These are phyloP conservation scores for Plasmodium inui DNA, from an alignment of 169 alveolate genomes.

Conservation along the genomic window DNA sequence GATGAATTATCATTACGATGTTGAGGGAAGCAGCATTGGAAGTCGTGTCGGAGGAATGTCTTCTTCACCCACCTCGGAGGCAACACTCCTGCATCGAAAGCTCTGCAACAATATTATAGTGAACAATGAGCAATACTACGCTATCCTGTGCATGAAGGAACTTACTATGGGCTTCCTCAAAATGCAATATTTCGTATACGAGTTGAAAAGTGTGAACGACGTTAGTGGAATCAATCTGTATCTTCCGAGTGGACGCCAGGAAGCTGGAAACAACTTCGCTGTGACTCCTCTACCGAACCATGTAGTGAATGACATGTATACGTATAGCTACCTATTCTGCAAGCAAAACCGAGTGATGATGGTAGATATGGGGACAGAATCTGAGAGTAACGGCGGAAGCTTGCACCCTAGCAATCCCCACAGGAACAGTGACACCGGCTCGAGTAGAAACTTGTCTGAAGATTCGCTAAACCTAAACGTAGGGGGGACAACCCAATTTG, in stretches of 20 bases:
- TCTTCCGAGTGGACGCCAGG: neutral
- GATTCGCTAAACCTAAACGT: neutral
- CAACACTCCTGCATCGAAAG: neutral
- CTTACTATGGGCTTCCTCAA: slow-evolving; percentile 16
- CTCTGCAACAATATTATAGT: neutral
- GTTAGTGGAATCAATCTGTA: neutral
- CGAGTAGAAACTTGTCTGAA: neutral
- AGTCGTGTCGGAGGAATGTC: neutral
- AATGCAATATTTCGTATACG: slow-evolving; percentile 49
- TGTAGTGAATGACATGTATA: slow-evolving; percentile 12
- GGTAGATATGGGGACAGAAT: neutral
- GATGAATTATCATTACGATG: slow-evolving; percentile 12
- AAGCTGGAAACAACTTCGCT: neutral
- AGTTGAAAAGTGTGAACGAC: slow-evolving; percentile 22
- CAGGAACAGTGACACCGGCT: neutral
- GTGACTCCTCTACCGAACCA: neutral
- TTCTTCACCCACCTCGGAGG: neutral
- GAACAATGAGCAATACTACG: slow-evolving; percentile 26
- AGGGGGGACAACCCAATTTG: neutral
- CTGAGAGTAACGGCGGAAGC: neutral
- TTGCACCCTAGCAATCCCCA: neutral
- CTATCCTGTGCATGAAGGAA: slow-evolving; percentile 2
- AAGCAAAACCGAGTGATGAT: slow-evolving; percentile 24
- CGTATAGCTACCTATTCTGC: slow-evolving; percentile 46
- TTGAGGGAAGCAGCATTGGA: neutral